phyloP scores from a whole-genome alignment of 2,329 filamentous ascomycete genomes.

The Penicillium decumbens region DNA sequence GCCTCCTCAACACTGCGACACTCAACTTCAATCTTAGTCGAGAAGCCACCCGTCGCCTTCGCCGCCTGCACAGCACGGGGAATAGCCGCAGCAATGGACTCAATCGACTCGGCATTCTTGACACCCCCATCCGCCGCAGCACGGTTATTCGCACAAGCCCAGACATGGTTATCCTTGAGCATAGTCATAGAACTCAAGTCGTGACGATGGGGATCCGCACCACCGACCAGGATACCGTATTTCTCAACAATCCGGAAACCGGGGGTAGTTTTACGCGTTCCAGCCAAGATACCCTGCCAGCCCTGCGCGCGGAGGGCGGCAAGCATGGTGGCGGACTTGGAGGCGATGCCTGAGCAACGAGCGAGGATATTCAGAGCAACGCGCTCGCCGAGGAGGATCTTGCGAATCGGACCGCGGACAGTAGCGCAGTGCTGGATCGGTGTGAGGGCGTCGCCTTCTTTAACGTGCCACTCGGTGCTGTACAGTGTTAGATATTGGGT shows the following conservation, averaged over 20 bases:
- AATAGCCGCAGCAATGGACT: slow-evolving; percentile 59
- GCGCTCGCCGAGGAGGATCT: slow-evolving; percentile 83
- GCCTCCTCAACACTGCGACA: slow-evolving; percentile 84
- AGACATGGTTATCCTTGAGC: slow-evolving; percentile 99
- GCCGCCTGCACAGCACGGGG: slow-evolving; percentile 79
- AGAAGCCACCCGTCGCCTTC: slow-evolving; percentile 78
- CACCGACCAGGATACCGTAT: slow-evolving; percentile 93
- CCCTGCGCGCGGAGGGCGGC: slow-evolving; percentile 56
- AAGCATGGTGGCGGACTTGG: slow-evolving; percentile 50
- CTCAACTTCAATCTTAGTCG: slow-evolving; percentile 93
- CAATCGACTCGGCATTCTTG: slow-evolving; percentile 10
- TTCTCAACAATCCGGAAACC: slow-evolving; percentile 95
- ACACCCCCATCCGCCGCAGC: slow-evolving; percentile 21
- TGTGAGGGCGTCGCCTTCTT: slow-evolving; percentile 67
- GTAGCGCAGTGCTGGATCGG: slow-evolving; percentile 68
- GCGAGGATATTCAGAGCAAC: slow-evolving; percentile 88
- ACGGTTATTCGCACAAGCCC: slow-evolving; percentile 63
- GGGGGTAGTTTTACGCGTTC: slow-evolving; percentile 93
- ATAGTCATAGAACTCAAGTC: slow-evolving; percentile 94
- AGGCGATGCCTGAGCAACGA: slow-evolving; percentile 86
- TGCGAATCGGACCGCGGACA: slow-evolving; percentile 76
- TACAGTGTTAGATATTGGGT: not conserved
- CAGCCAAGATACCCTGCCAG: slow-evolving; percentile 79
- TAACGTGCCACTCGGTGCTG: slow-evolving; percentile 77
- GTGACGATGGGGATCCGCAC: slow-evolving; percentile 85